These are phyloP conservation scores for Fagus sylvatica DNA, from an alignment of 306 rosid species.

Conservation along the genomic window DNA sequence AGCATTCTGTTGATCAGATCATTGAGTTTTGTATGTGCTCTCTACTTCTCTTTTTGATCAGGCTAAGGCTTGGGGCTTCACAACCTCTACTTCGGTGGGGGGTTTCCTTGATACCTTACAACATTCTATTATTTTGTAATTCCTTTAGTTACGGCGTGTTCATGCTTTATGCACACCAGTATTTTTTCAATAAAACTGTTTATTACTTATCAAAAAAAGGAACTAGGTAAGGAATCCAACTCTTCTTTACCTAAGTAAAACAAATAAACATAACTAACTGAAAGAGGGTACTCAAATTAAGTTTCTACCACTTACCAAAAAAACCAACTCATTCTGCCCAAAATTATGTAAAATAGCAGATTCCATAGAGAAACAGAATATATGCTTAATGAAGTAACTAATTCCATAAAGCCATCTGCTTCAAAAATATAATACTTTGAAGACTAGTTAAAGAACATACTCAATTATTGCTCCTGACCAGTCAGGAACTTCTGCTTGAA, in stretches of 20 bases:
- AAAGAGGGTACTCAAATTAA: neutral
- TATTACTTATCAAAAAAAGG: too few relatives aligned
- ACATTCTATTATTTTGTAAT: too few relatives aligned
- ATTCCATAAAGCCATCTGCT: conserved; percentile 8
- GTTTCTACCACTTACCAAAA: neutral
- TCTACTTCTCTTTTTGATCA: too few relatives aligned
- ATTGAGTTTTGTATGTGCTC: too few relatives aligned
- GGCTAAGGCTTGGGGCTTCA: too few relatives aligned
- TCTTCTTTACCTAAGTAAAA: neutral
- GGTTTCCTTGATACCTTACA: too few relatives aligned
- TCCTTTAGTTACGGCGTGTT: too few relatives aligned
- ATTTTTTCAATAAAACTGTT: too few relatives aligned
- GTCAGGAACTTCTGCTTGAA: conserved; percentile 82
- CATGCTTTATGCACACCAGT: too few relatives aligned
- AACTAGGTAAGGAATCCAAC: neutral
- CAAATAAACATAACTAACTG: neutral
- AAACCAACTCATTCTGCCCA: neutral
- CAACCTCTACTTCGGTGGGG: too few relatives aligned
- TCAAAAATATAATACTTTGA: conserved; percentile 8
- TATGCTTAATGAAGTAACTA: neutral
- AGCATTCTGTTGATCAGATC: too few relatives aligned
- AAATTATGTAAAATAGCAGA: neutral
- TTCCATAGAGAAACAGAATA: neutral
- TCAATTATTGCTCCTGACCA: conserved; percentile 69
- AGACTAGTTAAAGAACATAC: conserved; percentile 46